Evolutionary conservation across 345 rosid species (phyloP), one percentile per base, ranked within the genome.

Genomic region (Ceriops tagal): DNA sequence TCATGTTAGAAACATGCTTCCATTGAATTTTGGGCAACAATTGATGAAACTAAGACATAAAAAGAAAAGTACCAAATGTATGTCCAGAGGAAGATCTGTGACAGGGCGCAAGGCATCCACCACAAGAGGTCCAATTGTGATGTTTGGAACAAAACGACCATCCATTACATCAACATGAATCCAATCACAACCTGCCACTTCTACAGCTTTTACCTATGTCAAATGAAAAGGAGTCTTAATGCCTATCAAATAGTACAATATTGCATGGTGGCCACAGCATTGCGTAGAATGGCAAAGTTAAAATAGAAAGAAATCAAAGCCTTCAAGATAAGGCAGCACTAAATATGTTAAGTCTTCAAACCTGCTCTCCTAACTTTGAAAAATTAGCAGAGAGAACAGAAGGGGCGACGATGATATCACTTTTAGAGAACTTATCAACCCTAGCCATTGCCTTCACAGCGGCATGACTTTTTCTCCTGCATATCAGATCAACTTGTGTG

Each of bases 111-210:
- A 78, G 62, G 97, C 93, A 82, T 83, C 91, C 77, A 93, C 97
- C 72, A 93, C 85, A 39, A 93, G 91, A 75, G 97, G 96, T 73
- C 97, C 98, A 46, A 93, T 91, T 22, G 98, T 89, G 72, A 93
- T 93, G 81, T 93, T 93, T 62, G 98, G 98, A 78, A 91, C 98
- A 84, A 92, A 91, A 65, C 88, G 96, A 39, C 98, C 98, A 63
- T 93, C 97, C 98, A 93, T 93, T 20, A 93, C 98, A 82, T 92
- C 98, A 20, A 90, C 90, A 68, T 92, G 98, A 70, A 92, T 90
- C 98, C 96, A 92, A 68, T 92, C 96, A 81, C 96, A 90, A 58
- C 96, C 96, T 61, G 92, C 96, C 75, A 85, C 19, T 71, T 92
- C 96, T 37, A 92, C 92, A 4, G 96, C 98, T 81, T 92, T 92